Conservation (phyloP, 2,329 filamentous ascomycete genomes). For the Lasiodiplodia sp. region DNA sequence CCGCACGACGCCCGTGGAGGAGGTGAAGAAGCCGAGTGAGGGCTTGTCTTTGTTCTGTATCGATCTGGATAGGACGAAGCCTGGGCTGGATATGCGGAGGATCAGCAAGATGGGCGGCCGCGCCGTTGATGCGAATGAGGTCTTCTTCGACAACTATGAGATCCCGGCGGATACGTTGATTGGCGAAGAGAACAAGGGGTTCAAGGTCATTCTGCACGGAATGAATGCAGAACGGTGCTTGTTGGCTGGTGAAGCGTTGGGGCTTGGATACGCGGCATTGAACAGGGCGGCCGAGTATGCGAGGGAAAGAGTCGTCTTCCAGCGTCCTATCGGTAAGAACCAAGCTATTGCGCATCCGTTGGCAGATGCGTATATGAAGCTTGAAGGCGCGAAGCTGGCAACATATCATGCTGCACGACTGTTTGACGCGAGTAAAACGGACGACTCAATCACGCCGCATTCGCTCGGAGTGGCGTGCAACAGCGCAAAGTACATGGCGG, state of each 20-base stretch:
- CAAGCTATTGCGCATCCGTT: constrained; percentile 67
- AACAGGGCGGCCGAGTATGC: constrained; percentile 55
- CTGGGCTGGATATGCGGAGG: constrained; percentile 70
- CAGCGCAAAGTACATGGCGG: constrained; percentile 65
- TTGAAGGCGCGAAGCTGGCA: constrained; percentile 67
- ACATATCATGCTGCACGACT: constrained; percentile 67
- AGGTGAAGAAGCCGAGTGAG: constrained; percentile 74
- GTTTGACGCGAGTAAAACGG: constrained; percentile 59
- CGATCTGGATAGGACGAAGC: constrained; percentile 67
- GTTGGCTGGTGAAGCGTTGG: constrained; percentile 77
- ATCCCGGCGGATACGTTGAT: constrained; percentile 71
- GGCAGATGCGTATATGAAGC: constrained; percentile 66
- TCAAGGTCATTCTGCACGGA: constrained; percentile 68
- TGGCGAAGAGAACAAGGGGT: constrained; percentile 76
- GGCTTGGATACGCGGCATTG: constrained; percentile 75
- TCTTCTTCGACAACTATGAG: constrained; percentile 83
- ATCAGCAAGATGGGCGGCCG: constrained; percentile 89
- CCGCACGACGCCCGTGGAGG: constrained; percentile 73
- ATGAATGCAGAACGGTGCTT: constrained; percentile 60
- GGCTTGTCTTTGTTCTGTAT: constrained; percentile 84
- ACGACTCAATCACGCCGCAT: constrained; percentile 51
- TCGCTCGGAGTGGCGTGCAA: constrained; percentile 64
- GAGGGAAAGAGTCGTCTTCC: constrained; percentile 60
- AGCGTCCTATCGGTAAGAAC: constrained; percentile 65
- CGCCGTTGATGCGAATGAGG: constrained; percentile 84